phyloP scores from a whole-genome alignment of 1,284 basidiomycete genomes.

The Moesziomyces sp. region DNA sequence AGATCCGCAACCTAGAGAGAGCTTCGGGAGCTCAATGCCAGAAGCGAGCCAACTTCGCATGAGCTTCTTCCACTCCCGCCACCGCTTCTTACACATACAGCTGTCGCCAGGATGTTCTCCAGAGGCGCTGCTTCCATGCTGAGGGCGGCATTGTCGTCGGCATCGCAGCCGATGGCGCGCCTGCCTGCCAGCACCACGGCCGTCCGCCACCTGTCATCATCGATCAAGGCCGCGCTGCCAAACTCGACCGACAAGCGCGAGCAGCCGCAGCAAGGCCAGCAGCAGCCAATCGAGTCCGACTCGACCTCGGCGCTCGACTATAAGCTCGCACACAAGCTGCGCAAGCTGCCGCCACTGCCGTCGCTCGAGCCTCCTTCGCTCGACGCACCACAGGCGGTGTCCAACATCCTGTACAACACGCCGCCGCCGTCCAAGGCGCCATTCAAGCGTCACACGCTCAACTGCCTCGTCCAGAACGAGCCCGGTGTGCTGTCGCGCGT shows the following conservation, averaged over 20 bases:
- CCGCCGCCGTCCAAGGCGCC: constrained; percentile 91
- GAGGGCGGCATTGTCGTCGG: constrained; percentile 25
- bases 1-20: not conserved
- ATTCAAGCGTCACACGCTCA: constrained; percentile 96
- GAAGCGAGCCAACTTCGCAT: not conserved
- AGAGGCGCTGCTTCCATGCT: constrained; percentile 35
- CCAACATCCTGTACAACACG: constrained; percentile 76
- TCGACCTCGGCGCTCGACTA: constrained; percentile 90
- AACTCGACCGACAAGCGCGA: constrained; percentile 38
- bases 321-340: constrained; percentile 76
- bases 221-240: constrained; percentile 13
- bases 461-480: constrained; percentile 99
- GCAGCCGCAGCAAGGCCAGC: constrained; percentile 13
- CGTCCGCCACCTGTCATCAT: constrained; percentile 14
- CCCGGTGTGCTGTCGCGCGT: constrained; percentile 98
- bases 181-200: constrained; percentile 10
- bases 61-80: not conserved
- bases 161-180: constrained; percentile 22
- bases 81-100: constrained; percentile 2
- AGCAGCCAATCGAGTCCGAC: constrained; percentile 25
- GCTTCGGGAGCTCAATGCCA: not conserved
- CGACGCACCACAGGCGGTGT: constrained; percentile 66
- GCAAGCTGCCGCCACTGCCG: constrained; percentile 66
- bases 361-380: constrained; percentile 63
- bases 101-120: constrained; percentile 31